phyloP scores from a whole-genome alignment of 306 rosid genomes.

The Cicer yamashitae region DNA sequence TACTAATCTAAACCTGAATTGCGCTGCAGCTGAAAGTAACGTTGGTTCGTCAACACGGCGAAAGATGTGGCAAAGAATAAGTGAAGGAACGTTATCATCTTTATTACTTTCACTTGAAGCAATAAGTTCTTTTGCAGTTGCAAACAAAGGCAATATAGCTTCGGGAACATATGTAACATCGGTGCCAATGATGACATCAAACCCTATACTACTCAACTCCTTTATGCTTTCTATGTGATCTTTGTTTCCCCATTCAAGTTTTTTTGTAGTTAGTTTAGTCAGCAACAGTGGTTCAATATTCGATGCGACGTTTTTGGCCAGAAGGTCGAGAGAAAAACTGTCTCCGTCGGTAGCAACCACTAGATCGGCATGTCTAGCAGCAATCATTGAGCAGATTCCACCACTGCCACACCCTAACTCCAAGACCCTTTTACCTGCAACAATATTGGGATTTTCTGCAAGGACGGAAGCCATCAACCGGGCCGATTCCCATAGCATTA shows the following conservation, averaged over 20 bases:
- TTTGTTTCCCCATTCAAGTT: conserved; percentile 76
- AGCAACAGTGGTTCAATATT: conserved; percentile 59
- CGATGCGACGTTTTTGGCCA: conserved; percentile 62
- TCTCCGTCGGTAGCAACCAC: conserved; percentile 93
- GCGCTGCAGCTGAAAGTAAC: conserved; percentile 67
- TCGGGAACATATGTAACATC: conserved; percentile 84
- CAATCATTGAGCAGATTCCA: conserved; percentile 88
- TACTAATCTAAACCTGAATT: conserved; percentile 67
- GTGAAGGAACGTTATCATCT: conserved; percentile 48
- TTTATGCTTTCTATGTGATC: conserved; percentile 70
- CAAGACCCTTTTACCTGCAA: conserved; percentile 76
- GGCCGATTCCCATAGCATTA: conserved; percentile 97
- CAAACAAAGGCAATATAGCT: conserved; percentile 81
- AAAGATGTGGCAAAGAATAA: conserved; percentile 79
- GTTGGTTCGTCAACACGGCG: conserved; percentile 83
- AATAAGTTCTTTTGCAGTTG: conserved; percentile 74
- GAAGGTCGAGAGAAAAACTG: conserved; percentile 65
- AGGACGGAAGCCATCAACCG: conserved; percentile 83
- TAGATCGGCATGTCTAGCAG: conserved; percentile 61
- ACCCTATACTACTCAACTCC: conserved; percentile 59
- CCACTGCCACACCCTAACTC: conserved; percentile 92
- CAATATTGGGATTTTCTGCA: conserved; percentile 72
- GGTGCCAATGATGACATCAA: conserved; percentile 82
- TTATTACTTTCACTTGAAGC: conserved; percentile 45
- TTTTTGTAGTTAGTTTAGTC: conserved; percentile 56